Evolutionary conservation across 768 basidiomycete species (phyloP).

Genomic region (Dacryopinax primogenitus): DNA sequence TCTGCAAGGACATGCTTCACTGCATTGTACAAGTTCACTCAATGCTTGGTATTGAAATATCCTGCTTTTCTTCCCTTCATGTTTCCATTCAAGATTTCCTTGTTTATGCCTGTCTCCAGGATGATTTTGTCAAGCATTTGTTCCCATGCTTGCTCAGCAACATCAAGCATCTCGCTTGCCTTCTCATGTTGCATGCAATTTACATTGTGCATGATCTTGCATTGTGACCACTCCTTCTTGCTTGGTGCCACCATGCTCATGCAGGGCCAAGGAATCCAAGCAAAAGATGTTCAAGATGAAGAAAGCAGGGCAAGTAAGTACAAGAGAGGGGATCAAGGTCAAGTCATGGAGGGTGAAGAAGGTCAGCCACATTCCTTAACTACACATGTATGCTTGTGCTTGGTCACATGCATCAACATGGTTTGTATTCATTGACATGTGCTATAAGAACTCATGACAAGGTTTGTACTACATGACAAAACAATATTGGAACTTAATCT

Average conservation of each 20-base stretch:
- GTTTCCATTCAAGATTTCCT: not conserved
- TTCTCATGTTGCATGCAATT: not conserved
- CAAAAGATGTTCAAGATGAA: not conserved
- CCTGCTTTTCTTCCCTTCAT: not conserved
- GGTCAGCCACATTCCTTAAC: not conserved
- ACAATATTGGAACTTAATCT: too few relatives aligned
- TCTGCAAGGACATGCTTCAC: not conserved
- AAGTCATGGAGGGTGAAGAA: too few relatives aligned
- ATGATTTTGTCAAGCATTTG: not conserved
- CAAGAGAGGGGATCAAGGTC: too few relatives aligned
- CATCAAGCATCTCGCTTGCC: not conserved
- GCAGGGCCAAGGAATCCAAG: not conserved
- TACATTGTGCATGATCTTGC: not conserved
- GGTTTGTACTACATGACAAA: too few relatives aligned
- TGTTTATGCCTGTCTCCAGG: not conserved
- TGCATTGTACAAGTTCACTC: not conserved
- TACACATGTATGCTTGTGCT: not conserved
- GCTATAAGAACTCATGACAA: not conserved
- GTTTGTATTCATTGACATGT: not conserved
- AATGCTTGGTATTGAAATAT: not conserved
- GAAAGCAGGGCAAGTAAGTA: too few relatives aligned
- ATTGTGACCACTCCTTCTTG: not conserved
- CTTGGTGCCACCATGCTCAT: not conserved
- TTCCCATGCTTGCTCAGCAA: not conserved
- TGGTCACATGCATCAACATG: too few relatives aligned